phyloP scores from a whole-genome alignment of 2,329 filamentous ascomycete genomes.

The Thielaviopsis ethacetica region DNA sequence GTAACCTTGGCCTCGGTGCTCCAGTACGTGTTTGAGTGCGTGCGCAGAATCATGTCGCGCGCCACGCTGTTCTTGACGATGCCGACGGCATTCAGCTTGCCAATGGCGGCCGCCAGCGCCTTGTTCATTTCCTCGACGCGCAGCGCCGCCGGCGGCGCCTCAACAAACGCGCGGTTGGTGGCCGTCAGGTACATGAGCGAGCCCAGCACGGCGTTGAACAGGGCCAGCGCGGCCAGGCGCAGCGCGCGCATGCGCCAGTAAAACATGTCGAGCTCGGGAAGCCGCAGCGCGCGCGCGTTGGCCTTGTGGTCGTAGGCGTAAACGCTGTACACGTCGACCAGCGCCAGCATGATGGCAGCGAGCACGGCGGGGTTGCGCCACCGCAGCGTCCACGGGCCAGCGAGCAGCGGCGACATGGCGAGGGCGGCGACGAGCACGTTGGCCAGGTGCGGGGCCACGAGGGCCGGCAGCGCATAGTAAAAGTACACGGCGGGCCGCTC shows the following conservation, averaged over 20 bases:
- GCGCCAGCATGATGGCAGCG: constrained; percentile 38
- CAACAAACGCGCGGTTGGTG: constrained; percentile 63
- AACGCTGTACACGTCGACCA: constrained; percentile 50
- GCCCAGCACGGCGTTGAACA: constrained; percentile 47
- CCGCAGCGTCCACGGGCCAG: constrained; percentile 42
- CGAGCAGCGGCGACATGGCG: constrained; percentile 52
- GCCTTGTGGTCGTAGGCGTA: constrained; percentile 46
- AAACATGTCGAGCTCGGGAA: constrained; percentile 50
- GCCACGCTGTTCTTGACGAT: constrained; percentile 68
- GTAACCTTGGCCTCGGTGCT: constrained; percentile 56
- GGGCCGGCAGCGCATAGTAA: constrained; percentile 59
- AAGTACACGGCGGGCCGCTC: constrained; percentile 57
- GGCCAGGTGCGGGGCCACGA: constrained; percentile 61
- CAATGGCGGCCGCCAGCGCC: constrained; percentile 40
- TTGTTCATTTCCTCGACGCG: constrained; percentile 45
- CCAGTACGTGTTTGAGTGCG: constrained; percentile 60
- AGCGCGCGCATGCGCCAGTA: constrained; percentile 52
- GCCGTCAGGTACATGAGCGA: constrained; percentile 56
- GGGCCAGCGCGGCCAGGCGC: constrained; percentile 47
- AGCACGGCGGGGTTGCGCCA: constrained; percentile 62
- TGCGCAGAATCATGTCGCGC: constrained; percentile 55
- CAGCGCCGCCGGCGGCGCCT: constrained; percentile 43
- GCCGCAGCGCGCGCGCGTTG: constrained; percentile 46
- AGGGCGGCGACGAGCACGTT: constrained; percentile 60
- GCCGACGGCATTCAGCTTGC: constrained; percentile 54